Base-by-base conservation (phyloP, 805 yeast species). In the Kodamaea nitidulidarum region DNA sequence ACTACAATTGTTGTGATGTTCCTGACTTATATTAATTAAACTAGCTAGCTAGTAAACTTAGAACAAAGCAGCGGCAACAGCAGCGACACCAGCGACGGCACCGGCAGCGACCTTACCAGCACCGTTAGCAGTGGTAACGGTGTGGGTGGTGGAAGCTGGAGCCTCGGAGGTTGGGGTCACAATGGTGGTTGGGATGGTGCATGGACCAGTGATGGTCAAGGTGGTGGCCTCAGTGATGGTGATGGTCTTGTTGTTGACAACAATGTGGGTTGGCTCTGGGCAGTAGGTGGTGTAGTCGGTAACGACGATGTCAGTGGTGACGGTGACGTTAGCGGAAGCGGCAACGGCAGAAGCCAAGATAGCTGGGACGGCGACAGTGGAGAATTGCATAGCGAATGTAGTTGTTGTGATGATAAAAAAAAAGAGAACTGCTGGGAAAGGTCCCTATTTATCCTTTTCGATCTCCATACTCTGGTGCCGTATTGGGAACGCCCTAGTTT, bases 131-230 rank as follows among this genome's bases (percentile, higher is more conserved):
- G 62, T 50, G 49, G 60, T 34, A 38, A 44, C 49, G 20, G 58
- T 36, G 38, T 54, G 45, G 27, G 39, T 43, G 27, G 39, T 43
- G 27, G 56, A 39, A 28, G 51, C 24, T 26, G 46, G 45, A 34
- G 46, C 45, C 21, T 45, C 40, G 37, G 56, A 42, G 14, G 42
- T 27, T 33, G 46, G 37, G 45, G 59, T 51, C 36, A 54, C 57
- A 58, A 56, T 57, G 52, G 69, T 66, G 65, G 71, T 63, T 58
- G 79, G 73, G 56, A 79, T 56, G 58, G 91, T 84, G 74, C 95
- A 86, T 61, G 90, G 90, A 74, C 86, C 82, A 56, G 95, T 83
- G 77, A 85, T 75, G 63, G 93, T 85, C 55, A 86, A 65, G 52
- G 95, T 85, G 62, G 91, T 83, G 45, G 91, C 80, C 55, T 63